Evolutionary conservation across 768 basidiomycete species (phyloP), one percentile per base, ranked within the genome.

Genomic region (Rhizopogon vinicolor): DNA sequence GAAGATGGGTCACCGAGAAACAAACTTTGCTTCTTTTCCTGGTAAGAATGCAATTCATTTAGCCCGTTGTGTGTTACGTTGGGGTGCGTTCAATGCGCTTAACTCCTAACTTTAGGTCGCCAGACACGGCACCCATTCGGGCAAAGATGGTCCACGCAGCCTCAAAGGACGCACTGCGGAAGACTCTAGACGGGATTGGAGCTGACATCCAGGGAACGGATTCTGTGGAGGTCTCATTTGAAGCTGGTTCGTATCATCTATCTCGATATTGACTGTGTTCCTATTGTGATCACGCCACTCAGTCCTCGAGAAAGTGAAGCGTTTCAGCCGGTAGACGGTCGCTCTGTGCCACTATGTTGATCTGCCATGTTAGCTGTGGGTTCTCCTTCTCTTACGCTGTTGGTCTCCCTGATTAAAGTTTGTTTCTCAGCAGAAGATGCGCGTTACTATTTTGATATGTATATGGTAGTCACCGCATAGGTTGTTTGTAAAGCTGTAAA

Each of bases 61-160:
- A 18, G 19, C 28, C 14, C 28, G 16, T 22, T 1, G 13, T 49
- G 13, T 12, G 13, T 48, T 5, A 14, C 19, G 2, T 49, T 10
- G 7, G 14, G 19, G 14, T 1, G 5, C 14, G 8, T 37, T 37
- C 19, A 22, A 49, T 16, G 4, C 48, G 31, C 40, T 48, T 28
- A 42, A 37, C 3, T 54, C 25, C 16, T 29, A 9, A 33, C 13
- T 41, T 25, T 64, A 98, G 96, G 96, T 80, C 85, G 18, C 95
- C 96, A 59, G 93, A 95, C 65, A 73, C 70, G 42, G 86, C 93
- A 41, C 89, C 83, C 74, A 80, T 95, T 72, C 93, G 89, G 75
- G 78, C 83, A 67, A 98, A 95, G 86, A 98, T 98, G 94, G 63
- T 97, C 62, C 89, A 83, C 73, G 88, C 96, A 3, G 86, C 92